Evolutionary conservation across 2,329 filamentous ascomycete genomes (phyloP).

Genomic region (Colletotrichum tamarilloi): DNA sequence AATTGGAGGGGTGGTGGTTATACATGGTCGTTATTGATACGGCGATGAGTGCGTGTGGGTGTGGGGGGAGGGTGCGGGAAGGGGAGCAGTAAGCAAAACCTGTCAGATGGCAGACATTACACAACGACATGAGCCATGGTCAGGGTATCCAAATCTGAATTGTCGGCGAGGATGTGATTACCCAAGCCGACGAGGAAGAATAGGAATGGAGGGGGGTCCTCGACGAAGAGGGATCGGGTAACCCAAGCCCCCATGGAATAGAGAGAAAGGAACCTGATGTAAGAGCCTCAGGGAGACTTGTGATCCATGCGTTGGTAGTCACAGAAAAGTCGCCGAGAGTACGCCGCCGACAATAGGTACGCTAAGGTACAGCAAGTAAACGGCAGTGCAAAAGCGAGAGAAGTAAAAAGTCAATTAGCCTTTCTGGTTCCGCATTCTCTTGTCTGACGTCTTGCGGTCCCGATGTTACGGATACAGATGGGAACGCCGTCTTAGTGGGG

Average conservation of each 20-base stretch:
- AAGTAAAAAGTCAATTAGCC: neutral
- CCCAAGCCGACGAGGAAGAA: neutral
- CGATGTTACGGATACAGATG: neutral
- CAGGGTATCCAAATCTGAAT: neutral
- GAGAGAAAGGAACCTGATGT: neutral
- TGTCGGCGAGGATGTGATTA: neutral
- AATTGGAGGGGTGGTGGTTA: neutral
- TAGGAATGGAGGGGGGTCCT: constrained; percentile 2
- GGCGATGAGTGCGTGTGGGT: neutral
- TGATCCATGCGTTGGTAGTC: neutral
- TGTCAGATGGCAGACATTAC: constrained; percentile 7
- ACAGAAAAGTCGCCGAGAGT: constrained; percentile 17
- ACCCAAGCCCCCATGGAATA: neutral
- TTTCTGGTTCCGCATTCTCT: neutral
- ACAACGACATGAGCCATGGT: neutral
- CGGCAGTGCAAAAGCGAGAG: neutral
- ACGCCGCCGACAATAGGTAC: neutral
- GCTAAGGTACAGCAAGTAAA: neutral
- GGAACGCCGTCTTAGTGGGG: neutral
- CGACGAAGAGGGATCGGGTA: constrained; percentile 34
- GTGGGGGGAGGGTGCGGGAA: neutral
- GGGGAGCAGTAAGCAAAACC: neutral
- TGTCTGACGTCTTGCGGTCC: neutral
- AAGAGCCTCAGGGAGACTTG: constrained; percentile 2
- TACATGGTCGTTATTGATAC: neutral